Evolutionary conservation across 441 rosid genomes (phyloP), one percentile per base, ranked within the genome.

Genomic region (Isatis lusitanica): DNA sequence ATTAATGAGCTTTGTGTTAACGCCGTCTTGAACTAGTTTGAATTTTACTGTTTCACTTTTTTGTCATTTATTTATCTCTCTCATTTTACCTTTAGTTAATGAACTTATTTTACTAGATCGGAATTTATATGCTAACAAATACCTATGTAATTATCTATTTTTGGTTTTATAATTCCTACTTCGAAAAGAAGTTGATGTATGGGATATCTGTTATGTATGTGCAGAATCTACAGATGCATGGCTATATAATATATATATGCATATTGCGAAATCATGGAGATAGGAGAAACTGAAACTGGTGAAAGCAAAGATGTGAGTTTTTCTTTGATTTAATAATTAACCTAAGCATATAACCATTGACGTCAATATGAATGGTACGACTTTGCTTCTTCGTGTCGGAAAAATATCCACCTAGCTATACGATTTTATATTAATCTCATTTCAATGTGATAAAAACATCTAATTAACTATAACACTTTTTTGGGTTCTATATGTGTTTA

Each of bases 311-410:
- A 50, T 68, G 39, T 48, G n/a, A 59, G 36, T 7, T 66, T 59
- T 74, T 68, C 68, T 40, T 31, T 51, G 56, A 60, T 40, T 30
- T 51, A 51, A 68, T 51, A 63, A 74, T 68, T 21, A 42, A n/a
- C 47, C 7, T 18, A 36, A 24, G 66, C 43, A 63, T 66, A 57
- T 57, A 40, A 12, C 52, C 52, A 17, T 46, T 73, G 73, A 74
- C 61, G 68, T 66, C 52, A 58, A 30, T 40, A 65, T 28, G 62
- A 51, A 60, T 51, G 63, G 53, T 68, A 43, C 63, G 69, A 68
- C 69, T 68, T 74, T 52, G 69, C 63, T 63, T 63, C 42, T 66
- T 66, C 61, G 53, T 74, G 63, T 74, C 63, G 39, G 39, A 57
- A 24, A 46, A 63, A 51, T 59, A 28, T 66, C 38, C 18, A 68